Evolutionary conservation across 192 early-diverging fungal species (phyloP).

Genomic region (Backusella mclennaniae): DNA sequence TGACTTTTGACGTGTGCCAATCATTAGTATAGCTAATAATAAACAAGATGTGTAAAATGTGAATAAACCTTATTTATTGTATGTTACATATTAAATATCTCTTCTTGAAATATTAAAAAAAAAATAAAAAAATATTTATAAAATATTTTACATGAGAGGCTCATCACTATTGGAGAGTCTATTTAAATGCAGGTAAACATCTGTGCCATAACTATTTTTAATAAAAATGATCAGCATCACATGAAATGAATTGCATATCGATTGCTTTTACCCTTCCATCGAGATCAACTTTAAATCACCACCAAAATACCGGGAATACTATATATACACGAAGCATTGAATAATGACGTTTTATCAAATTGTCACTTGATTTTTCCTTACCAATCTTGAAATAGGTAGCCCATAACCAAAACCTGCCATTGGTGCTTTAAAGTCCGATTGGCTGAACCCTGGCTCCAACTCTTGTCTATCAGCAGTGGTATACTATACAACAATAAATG

Average conservation of each 20-base stretch:
- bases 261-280: conserved; percentile 77
- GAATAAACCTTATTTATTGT: conserved; percentile 6
- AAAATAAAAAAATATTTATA: not conserved
- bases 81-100: not conserved
- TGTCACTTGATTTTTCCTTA: conserved; percentile 11
- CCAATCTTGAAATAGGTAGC: conserved; percentile 80
- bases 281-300: conserved; percentile 91
- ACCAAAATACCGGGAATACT: conserved; percentile 95
- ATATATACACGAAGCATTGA: not conserved
- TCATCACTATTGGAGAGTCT: conserved; percentile 88
- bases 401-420: conserved; percentile 94
- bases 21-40: not conserved
- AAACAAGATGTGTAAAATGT: not conserved
- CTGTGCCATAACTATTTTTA: conserved; percentile 74
- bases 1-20: not conserved
- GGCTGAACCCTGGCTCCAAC: conserved; percentile 66
- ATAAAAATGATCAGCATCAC: not conserved
- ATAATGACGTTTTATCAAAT: not conserved
- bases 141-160: conserved; percentile 59
- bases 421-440: conserved; percentile 79
- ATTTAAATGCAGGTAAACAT: conserved; percentile 92
- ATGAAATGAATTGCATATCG: not conserved
- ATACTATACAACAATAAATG: too few species aligned
- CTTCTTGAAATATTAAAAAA: not conserved
- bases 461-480: not conserved